phyloP scores from a whole-genome alignment of 805 yeast species.

The Blastobotrys peoriensis region DNA sequence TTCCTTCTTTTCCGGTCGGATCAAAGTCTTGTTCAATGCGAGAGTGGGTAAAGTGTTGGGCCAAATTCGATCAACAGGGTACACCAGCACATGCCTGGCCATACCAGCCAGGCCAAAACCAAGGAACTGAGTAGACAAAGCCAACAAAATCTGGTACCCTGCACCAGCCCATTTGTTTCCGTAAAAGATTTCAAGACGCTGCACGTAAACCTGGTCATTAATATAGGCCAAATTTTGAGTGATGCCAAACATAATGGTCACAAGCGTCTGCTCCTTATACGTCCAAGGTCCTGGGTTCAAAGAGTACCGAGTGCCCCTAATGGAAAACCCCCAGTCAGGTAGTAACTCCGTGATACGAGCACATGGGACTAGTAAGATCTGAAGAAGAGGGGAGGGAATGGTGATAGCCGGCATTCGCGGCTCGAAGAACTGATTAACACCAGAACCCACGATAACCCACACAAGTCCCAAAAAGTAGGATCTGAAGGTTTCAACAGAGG shows the following conservation, averaged over 20 bases:
- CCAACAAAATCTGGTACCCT: conserved; percentile 48
- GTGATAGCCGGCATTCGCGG: conserved; percentile 46
- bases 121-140: conserved; percentile 51
- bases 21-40: conserved; percentile 42
- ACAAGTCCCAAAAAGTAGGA: conserved; percentile 35
- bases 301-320: conserved; percentile 34
- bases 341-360: conserved; percentile 31
- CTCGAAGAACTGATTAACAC: conserved; percentile 37
- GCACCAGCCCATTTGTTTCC: conserved; percentile 10
- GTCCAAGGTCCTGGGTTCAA: conserved; percentile 60
- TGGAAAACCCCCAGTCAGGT: conserved; percentile 30
- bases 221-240: conserved; percentile 6
- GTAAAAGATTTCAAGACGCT: conserved; percentile 15
- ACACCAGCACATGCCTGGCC: conserved; percentile 50
- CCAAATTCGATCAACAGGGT: conserved; percentile 50
- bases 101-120: conserved; percentile 67
- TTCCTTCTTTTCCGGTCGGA: conserved; percentile 26
- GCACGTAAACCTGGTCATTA: conserved; percentile 16
- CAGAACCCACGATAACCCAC: conserved; percentile 21
- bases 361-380: conserved; percentile 52
- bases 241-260: conserved; percentile 36
- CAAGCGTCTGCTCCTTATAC: conserved; percentile 55
- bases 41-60: conserved; percentile 44
- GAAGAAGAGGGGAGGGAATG: conserved; percentile 45
- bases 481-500: conserved; percentile 44